Percentiles rank a stretch among this genome's conserved stretches.
Conservation (phyloP, 2,329 filamentous ascomycete genomes). For the Fusarium brevicatenulatum region DNA sequence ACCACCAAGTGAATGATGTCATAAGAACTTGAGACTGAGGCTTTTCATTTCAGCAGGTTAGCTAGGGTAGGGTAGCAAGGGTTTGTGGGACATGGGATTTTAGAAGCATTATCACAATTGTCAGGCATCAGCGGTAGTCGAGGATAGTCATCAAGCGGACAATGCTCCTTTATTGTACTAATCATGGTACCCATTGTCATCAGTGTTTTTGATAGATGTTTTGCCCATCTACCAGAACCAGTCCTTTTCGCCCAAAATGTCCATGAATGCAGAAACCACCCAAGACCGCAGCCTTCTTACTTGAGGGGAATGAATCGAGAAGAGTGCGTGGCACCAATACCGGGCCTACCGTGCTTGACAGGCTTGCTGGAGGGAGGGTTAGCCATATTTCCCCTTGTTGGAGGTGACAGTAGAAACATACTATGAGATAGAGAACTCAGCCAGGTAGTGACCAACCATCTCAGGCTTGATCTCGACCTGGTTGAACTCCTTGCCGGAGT, state of each 20-base stretch:
- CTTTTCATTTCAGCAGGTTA: neutral
- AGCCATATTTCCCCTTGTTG: constrained; percentile 49
- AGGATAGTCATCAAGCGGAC: constrained; percentile 48
- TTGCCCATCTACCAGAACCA: constrained; percentile 63
- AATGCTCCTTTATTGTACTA: constrained; percentile 56
- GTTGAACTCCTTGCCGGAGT: constrained; percentile 99
- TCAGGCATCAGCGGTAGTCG: constrained; percentile 28
- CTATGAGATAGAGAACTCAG: constrained; percentile 99
- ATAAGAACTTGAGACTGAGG: neutral
- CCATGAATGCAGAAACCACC: constrained; percentile 68
- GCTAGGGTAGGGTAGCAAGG: neutral
- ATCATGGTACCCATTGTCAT: constrained; percentile 58
- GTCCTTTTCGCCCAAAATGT: constrained; percentile 66
- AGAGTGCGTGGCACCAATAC: constrained; percentile 99
- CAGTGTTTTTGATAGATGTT: constrained; percentile 57
- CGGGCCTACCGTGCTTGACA: constrained; percentile 99
- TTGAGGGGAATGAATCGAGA: constrained; percentile 99
- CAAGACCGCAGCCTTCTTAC: constrained; percentile 75
- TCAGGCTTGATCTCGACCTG: constrained; percentile 99
- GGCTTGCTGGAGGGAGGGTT: constrained; percentile 79
- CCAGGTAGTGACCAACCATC: constrained; percentile 99
- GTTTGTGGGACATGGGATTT: neutral
- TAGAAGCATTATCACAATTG: constrained; percentile 12
- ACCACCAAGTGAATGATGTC: neutral
- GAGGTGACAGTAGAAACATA: constrained; percentile 63